Conservation (phyloP, 1,139 yeast genomes). For the Debaryomycetaceae sp. region DNA sequence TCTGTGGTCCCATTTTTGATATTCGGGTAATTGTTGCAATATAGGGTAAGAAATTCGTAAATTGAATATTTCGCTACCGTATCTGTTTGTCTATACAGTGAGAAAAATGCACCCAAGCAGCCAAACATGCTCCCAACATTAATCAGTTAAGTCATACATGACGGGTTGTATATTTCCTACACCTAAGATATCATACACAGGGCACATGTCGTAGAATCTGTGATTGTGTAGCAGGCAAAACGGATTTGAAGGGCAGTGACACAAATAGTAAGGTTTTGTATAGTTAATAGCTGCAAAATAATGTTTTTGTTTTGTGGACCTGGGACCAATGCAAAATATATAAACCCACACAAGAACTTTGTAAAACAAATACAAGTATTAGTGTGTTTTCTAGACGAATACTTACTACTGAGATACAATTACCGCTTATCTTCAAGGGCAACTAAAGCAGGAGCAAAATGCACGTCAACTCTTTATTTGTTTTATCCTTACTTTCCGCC, state of each 20-base stretch:
- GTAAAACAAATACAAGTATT: neutral
- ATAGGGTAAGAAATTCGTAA: no score
- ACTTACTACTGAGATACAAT: neutral
- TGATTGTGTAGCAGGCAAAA: neutral
- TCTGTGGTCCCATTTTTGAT: no score
- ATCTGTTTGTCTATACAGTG: no score
- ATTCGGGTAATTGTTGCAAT: no score
- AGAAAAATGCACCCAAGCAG: no score
- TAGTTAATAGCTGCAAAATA: slow-evolving; percentile 1
- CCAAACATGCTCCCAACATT: no score
- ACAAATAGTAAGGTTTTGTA: neutral
- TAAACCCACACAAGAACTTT: neutral
- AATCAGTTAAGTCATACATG: no score
- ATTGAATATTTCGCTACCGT: no score
- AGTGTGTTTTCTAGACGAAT: neutral
- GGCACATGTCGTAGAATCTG: neutral
- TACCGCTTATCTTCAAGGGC: neutral
- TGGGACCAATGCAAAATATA: neutral
- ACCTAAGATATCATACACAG: no score
- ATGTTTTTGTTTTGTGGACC: slow-evolving; percentile 1
- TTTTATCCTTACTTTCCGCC: slow-evolving; percentile 6
- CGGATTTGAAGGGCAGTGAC: neutral
- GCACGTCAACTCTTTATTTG: slow-evolving; percentile 6
- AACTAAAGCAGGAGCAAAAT: neutral
- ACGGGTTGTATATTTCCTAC: no score